Evolutionary conservation across 768 basidiomycete genomes (phyloP), one percentile per base, ranked within the genome.

Genomic region (Amanita polypyramis): DNA sequence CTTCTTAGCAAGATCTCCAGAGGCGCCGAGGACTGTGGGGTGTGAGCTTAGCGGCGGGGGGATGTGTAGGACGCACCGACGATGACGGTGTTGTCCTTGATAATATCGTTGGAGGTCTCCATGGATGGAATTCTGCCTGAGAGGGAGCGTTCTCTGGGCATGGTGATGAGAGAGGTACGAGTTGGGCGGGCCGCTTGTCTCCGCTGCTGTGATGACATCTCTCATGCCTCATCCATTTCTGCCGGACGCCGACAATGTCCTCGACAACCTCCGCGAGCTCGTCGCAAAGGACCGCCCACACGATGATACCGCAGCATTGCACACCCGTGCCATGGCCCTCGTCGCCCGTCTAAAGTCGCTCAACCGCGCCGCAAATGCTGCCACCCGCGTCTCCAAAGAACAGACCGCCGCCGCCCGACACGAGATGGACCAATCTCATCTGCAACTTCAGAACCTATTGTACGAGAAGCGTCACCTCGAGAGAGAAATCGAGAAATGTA

Each of bases 1-100:
- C 73, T 99, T 99, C 84, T 96, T 95, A 54, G 95, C 95, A 39
- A 99, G 75, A 73, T 99, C 95, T 34, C 95, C 95, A 48, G 91
- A 94, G 2, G 95, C 95, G 49, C 95, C 95, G 52, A 94, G 79
- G 46, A 98, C 94, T 92, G 60, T 8, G 47, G 44, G 37, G 32
- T 32, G 41, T 32, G 33, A 29, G 45, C 57, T 50, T 57, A 44
- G 37, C 41, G 41, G 41, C 33, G 46, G 30, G 12, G 47, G 25
- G 10, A 50, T 44, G 50, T 39, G 37, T 35, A 56, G 54, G 23
- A 70, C 81, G 58, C 54, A 86, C 91, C 91, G 58, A 95, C 69
- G 69, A 96, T 81, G 70, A 90, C 63, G 15, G 91, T 93, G 72
- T 95, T 92, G 50, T 91, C 83, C 64, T 73, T 86, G 70, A 95